phyloP scores from a whole-genome alignment of 257 asterid species.

The Cordia subcordata region DNA sequence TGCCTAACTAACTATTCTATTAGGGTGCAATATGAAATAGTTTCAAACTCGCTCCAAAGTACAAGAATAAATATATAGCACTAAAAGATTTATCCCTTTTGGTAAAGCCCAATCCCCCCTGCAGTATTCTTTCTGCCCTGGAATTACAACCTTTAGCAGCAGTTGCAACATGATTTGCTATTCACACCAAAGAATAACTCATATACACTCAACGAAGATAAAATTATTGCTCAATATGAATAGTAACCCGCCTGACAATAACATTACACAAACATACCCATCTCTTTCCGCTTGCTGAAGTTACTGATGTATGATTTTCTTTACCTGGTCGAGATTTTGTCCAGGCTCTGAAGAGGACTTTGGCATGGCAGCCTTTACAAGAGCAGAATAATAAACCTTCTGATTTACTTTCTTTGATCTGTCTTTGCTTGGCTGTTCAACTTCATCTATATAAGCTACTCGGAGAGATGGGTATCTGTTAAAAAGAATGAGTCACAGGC shows the following conservation, averaged over 20 bases:
- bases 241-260: neutral
- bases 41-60: too few species aligned
- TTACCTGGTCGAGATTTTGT: conserved; percentile 94
- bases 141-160: too few species aligned
- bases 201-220: too few species aligned
- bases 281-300: neutral
- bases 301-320: neutral
- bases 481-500: conserved; percentile 13
- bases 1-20: too few species aligned
- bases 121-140: too few species aligned
- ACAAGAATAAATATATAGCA: too few species aligned
- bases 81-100: too few species aligned
- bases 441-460: conserved; percentile 96
- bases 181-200: too few species aligned
- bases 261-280: neutral
- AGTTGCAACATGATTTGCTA: too few species aligned
- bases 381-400: conserved; percentile 84
- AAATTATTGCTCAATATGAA: neutral
- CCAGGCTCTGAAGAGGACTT: conserved; percentile 79
- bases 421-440: conserved; percentile 90
- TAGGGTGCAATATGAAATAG: too few species aligned
- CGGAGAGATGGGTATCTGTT: conserved; percentile 94
- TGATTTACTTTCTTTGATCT: conserved; percentile 68
- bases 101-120: too few species aligned
- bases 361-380: conserved; percentile 92